phyloP scores from a whole-genome alignment of 495 filamentous ascomycete genomes.

The Tirmania nivea region DNA sequence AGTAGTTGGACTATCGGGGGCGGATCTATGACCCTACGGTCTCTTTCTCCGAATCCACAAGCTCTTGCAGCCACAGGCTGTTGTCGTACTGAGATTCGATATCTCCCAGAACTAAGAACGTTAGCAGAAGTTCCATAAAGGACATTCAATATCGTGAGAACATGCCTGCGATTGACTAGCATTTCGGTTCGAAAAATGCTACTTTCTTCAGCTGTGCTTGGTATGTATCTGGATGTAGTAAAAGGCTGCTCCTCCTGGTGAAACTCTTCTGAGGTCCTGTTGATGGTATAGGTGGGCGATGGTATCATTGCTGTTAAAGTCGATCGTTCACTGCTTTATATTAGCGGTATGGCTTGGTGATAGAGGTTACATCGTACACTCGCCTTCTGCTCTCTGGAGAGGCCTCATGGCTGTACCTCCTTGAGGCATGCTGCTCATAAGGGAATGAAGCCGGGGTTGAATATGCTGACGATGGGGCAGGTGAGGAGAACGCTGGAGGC shows the following conservation, averaged over 20 bases:
- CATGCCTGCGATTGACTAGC: conserved; percentile 12
- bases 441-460: background rate
- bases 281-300: conserved; percentile 15
- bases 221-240: conserved; percentile 7
- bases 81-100: conserved; percentile 56
- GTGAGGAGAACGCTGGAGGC: conserved; percentile 9
- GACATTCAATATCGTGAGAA: background rate
- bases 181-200: conserved; percentile 5
- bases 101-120: conserved; percentile 21
- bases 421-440: background rate
- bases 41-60: conserved; percentile 84
- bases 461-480: conserved; percentile 3
- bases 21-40: conserved; percentile 82
- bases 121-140: conserved; percentile 3
- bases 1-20: conserved; percentile 82
- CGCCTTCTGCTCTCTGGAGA: conserved; percentile 14
- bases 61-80: conserved; percentile 77
- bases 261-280: conserved; percentile 9
- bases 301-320: conserved; percentile 16
- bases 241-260: conserved; percentile 6
- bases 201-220: conserved; percentile 11
- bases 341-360: background rate
- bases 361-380: background rate
- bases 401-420: conserved; percentile 9
- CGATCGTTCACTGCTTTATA: conserved; percentile 5